A percentile compares a stretch with the other conserved stretches of the same genome.
Evolutionary conservation across 768 basidiomycete species (phyloP).

Genomic region (Candolleomyces aberdarensis): DNA sequence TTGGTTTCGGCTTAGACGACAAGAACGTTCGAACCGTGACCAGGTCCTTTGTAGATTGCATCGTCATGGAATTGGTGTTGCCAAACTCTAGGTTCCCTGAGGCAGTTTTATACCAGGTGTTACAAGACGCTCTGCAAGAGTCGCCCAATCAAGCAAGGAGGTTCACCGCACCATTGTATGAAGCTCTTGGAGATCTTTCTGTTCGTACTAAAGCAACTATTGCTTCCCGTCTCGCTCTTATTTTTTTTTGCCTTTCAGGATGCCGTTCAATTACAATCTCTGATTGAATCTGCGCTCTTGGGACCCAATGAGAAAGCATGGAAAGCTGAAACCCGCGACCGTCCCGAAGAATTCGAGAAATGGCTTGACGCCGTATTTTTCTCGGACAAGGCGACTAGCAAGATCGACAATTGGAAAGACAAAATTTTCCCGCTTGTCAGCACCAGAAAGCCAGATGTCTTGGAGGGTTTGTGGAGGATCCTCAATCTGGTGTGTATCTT

Average conservation of each 20-base stretch:
- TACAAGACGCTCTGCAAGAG: constrained; percentile 72
- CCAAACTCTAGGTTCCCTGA: constrained; percentile 67
- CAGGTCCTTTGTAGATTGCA: constrained; percentile 78
- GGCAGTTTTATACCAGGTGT: constrained; percentile 59
- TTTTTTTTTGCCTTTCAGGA: constrained; percentile 34
- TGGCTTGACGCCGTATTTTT: constrained; percentile 70
- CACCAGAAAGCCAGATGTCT: constrained; percentile 43
- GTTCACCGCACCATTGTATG: constrained; percentile 78
- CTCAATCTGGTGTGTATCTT: constrained; percentile 51
- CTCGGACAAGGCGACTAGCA: constrained; percentile 55
- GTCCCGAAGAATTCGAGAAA: constrained; percentile 57
- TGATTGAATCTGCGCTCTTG: constrained; percentile 61
- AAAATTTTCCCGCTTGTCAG: constrained; percentile 56
- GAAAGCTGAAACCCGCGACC: constrained; percentile 45
- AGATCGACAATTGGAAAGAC: constrained; percentile 49
- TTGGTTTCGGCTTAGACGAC: constrained; percentile 59
- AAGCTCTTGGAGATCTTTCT: constrained; percentile 79
- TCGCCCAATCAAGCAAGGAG: constrained; percentile 69
- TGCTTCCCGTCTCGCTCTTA: not conserved
- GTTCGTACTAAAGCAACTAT: constrained; percentile 33
- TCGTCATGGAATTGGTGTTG: constrained; percentile 79
- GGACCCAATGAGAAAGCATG: constrained; percentile 53
- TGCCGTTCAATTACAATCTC: constrained; percentile 60
- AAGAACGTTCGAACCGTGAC: constrained; percentile 57
- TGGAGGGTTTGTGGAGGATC: constrained; percentile 62